Evolutionary conservation across 139 green algal genomes (phyloP).

Genomic region (Chlorella ohadii): DNA sequence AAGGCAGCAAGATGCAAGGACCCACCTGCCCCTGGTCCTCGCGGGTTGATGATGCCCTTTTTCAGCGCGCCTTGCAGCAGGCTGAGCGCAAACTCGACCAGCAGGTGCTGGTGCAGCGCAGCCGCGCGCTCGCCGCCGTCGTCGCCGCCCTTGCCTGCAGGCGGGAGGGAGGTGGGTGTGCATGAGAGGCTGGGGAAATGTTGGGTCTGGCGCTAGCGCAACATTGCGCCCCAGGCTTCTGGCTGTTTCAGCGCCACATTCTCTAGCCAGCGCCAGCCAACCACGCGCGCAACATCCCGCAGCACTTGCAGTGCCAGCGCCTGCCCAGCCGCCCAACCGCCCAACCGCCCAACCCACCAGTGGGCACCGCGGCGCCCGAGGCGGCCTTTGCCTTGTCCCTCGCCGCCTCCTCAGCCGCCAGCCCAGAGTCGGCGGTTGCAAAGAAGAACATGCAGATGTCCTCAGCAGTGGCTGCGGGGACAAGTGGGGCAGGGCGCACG

Average conservation of each 20-base stretch:
- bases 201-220: no score
- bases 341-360: no score
- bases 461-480: constrained; percentile 45
- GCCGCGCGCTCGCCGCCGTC: background rate
- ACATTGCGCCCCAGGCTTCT: no score
- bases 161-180: background rate
- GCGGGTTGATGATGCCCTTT: constrained; percentile 54
- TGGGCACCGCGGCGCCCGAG: constrained; percentile 22
- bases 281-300: no score
- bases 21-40: constrained; percentile 30
- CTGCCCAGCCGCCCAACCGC: no score
- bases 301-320: no score
- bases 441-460: constrained; percentile 74
- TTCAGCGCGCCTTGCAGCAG: constrained; percentile 68
- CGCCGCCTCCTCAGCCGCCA: constrained; percentile 46
- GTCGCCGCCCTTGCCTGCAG: background rate
- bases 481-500: no score
- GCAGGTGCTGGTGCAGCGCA: constrained; percentile 76
- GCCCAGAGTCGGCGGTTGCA: constrained; percentile 28
- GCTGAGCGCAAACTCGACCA: constrained; percentile 84
- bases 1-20: background rate
- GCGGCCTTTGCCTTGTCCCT: constrained; percentile 7
- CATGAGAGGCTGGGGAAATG: no score
- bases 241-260: no score
- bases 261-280: no score